These are phyloP conservation scores for Salvia splendens DNA, from an alignment of 257 asterid genomes.

Conservation along the genomic window DNA sequence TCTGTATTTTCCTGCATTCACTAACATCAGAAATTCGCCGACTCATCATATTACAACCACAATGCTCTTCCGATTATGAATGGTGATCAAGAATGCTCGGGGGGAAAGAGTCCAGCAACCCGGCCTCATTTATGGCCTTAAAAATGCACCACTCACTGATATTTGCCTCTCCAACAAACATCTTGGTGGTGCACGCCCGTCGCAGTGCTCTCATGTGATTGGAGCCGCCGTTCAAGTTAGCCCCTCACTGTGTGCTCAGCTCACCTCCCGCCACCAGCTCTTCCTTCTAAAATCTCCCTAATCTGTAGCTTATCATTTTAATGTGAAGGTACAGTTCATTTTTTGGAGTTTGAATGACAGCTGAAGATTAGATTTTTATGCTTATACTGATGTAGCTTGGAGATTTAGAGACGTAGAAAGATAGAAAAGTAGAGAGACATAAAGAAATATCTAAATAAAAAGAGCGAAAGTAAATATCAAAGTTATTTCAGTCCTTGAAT, in stretches of 20 bases:
- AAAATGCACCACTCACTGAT: conserved; percentile 66
- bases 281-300: conserved; percentile 35
- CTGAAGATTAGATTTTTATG: too few species aligned
- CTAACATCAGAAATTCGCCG: too few species aligned
- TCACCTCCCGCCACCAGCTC: conserved; percentile 49
- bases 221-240: conserved; percentile 86
- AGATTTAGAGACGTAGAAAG: too few species aligned
- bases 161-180: conserved; percentile 76
- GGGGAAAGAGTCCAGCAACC: conserved; percentile 74
- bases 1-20: too few species aligned
- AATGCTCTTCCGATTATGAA: conserved; percentile 71
- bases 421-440: too few species aligned
- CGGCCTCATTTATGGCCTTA: conserved; percentile 70
- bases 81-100: conserved; percentile 73
- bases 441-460: too few species aligned
- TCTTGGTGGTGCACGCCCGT: conserved; percentile 57
- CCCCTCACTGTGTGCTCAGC: conserved; percentile 83
- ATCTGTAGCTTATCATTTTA: background rate
- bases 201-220: conserved; percentile 84
- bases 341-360: background rate
- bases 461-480: too few species aligned
- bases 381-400: too few species aligned
- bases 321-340: conserved; percentile 7
- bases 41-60: conserved; percentile 51
- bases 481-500: too few species aligned